Evolutionary conservation across 1,139 yeast species (phyloP).

Genomic region (Pichia terricola): DNA sequence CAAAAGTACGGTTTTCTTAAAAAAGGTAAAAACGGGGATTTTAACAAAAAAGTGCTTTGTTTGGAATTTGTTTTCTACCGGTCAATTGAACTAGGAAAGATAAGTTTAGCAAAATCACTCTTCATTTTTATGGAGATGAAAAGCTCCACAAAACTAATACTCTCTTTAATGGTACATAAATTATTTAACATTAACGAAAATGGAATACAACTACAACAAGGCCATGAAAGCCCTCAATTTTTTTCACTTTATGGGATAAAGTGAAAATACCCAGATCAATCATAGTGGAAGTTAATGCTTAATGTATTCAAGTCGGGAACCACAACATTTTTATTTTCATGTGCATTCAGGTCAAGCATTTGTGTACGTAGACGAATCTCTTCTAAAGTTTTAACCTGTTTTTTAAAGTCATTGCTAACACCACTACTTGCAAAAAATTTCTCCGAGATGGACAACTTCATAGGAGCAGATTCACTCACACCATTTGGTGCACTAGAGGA

Average conservation of each 20-base stretch:
- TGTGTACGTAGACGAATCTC: conserved; percentile 60
- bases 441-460: conserved; percentile 9
- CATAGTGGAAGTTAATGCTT: not conserved
- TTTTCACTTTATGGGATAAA: too few relatives aligned
- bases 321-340: conserved; percentile 20
- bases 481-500: not conserved
- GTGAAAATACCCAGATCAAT: not conserved
- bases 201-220: too few relatives aligned
- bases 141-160: not conserved
- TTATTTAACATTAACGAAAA: too few relatives aligned
- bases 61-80: too few relatives aligned
- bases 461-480: conserved; percentile 1
- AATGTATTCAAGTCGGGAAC: not conserved
- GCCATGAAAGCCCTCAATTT: too few relatives aligned
- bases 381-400: conserved; percentile 47
- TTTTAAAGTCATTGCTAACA: conserved; percentile 45
- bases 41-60: too few relatives aligned
- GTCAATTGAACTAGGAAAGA: too few relatives aligned
- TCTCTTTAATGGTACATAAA: too few relatives aligned
- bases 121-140: not conserved
- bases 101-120: not conserved
- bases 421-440: conserved; percentile 7
- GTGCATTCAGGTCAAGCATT: conserved; percentile 41
- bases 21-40: too few relatives aligned
- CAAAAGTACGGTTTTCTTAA: too few relatives aligned